Evolutionary conservation across 257 asterid genomes (phyloP), one percentile per base, ranked within the genome.

Genomic region (Verbascum thapsus): DNA sequence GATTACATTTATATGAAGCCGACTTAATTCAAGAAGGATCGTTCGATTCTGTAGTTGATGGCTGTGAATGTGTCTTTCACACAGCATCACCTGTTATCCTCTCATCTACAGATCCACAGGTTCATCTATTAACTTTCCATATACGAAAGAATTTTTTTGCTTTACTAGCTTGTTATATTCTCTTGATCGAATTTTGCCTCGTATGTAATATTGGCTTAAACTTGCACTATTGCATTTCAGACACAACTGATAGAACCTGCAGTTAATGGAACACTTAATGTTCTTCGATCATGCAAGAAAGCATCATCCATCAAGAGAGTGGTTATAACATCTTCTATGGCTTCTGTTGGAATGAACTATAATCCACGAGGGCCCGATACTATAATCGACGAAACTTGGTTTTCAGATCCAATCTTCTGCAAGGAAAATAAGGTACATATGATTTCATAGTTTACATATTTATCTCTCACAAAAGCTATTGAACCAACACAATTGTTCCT

Each of bases 11-110:
- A 45, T 70, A 69, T 9, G 60, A 72, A 47, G 82, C 84, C 7
- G 48, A 79, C 53, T 78, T 83, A 66, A 22, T 70, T 0, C 68
- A 72, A 35, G 85, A 83, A 2, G 85, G 82, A 61, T 76, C 81
- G 10, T 83, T 83, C 60, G 87, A 83, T 70, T 47, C 74, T 4
- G 53, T 71, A 1, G 23, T 84, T 34, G 74, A 79, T 42, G 91
- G 85, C 10, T 84, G 88, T 64, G 74, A 74, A 13, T 76, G 78
- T 5, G 85, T 81, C 52, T 84, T 84, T 32, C 91, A 84, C 40
- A 73, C 82, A 1, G 88, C 88, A 8, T 81, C 88, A 1, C 91
- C 88, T 1, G 78, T 73, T 71, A 37, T 34, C 7, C 19, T 32
- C 20, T 7, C 49, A 17, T 49, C 10, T 0, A 43, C 38, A 10